phyloP scores from a whole-genome alignment of 805 yeast species.

The Diddensiella caesifluorescens region DNA sequence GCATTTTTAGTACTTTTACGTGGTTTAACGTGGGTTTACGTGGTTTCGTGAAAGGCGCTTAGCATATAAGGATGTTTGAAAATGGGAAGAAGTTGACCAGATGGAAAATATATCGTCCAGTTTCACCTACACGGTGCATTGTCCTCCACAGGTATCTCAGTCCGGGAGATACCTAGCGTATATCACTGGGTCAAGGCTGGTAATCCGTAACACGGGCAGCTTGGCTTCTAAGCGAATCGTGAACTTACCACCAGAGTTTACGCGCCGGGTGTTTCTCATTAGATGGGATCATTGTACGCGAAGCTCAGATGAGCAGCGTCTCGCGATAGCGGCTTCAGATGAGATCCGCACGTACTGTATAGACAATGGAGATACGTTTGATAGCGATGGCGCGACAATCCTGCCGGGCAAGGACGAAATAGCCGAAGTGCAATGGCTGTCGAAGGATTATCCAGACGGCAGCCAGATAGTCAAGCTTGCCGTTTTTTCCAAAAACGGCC shows the following conservation, averaged over 20 bases:
- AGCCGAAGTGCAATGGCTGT: constrained; percentile 18
- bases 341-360: constrained; percentile 16
- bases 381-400: constrained; percentile 7
- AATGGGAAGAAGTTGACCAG: no score
- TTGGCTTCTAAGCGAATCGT: constrained; percentile 18
- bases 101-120: constrained; percentile 2
- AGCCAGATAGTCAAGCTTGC: constrained; percentile 17
- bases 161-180: constrained; percentile 20
- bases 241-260: constrained; percentile 14
- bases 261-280: constrained; percentile 7
- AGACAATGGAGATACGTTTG: constrained; percentile 4
- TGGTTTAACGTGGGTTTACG: no score
- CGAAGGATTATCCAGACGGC: constrained; percentile 7
- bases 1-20: no score
- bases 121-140: constrained; percentile 4
- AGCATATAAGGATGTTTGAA: no score
- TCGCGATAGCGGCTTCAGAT: constrained; percentile 17
- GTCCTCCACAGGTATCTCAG: constrained; percentile 16
- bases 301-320: constrained; percentile 16
- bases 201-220: constrained; percentile 15
- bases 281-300: constrained; percentile 18
- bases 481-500: constrained; percentile 8
- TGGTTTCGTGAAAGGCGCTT: no score
- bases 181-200: constrained; percentile 17
- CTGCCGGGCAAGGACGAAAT: constrained; percentile 15